Percentiles rank a stretch among this genome's conserved stretches.
These are phyloP conservation scores for Apium graveolens DNA, from an alignment of 129 eudicot species.

Conservation along the genomic window DNA sequence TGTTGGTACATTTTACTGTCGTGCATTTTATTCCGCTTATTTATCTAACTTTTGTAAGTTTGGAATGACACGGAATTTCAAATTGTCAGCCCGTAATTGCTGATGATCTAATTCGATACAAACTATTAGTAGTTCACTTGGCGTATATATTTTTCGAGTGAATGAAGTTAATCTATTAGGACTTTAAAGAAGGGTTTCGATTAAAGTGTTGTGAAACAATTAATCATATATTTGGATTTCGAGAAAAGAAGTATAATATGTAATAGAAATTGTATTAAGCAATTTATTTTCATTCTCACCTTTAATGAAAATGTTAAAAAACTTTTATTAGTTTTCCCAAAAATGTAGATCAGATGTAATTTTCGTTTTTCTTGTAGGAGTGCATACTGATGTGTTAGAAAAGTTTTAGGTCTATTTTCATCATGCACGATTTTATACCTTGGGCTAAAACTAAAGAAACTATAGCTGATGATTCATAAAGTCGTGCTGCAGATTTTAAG, in stretches of 20 bases:
- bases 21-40: not conserved
- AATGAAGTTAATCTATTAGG: not conserved
- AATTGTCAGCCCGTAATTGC: not conserved
- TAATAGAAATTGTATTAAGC: no score
- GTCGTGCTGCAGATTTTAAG: not conserved
- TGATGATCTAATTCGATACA: not conserved
- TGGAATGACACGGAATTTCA: not conserved
- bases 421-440: not conserved
- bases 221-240: not conserved
- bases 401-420: not conserved
- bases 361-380: not conserved
- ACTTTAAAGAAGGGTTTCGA: not conserved
- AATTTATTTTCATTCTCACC: not conserved
- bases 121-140: not conserved
- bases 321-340: not conserved
- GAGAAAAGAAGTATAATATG: no score
- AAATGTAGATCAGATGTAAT: not conserved
- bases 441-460: not conserved
- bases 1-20: not conserved
- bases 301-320: not conserved
- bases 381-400: not conserved
- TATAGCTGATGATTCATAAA: not conserved
- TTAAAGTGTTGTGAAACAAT: not conserved
- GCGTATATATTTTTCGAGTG: not conserved
- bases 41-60: not conserved